Percentiles rank a stretch among this genome's conserved stretches.
These are phyloP conservation scores for Flaveria floridana DNA, from an alignment of 140 eudicot genomes.

Conservation along the genomic window DNA sequence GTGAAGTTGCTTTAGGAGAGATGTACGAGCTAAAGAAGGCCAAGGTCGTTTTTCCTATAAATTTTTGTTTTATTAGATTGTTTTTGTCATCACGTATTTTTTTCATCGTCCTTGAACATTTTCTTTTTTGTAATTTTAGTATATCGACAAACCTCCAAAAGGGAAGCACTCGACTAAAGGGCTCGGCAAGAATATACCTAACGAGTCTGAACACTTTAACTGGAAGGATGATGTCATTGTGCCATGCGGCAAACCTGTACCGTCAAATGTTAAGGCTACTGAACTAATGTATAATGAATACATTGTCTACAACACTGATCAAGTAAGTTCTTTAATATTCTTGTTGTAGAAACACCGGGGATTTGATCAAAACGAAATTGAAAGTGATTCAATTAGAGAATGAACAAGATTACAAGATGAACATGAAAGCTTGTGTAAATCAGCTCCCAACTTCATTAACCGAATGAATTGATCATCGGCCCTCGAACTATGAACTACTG, in stretches of 20 bases:
- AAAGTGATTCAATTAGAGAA: no score
- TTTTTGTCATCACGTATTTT: background rate
- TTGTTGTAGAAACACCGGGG: no score
- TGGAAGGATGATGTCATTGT: slow-evolving; percentile 90
- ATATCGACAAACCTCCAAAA: slow-evolving; percentile 89
- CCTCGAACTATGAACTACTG: no score
- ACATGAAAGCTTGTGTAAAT: no score
- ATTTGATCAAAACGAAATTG: no score
- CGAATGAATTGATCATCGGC: no score
- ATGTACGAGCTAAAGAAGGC: slow-evolving; percentile 79
- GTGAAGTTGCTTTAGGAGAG: slow-evolving; percentile 94
- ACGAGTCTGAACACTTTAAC: slow-evolving; percentile 60
- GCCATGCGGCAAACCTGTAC: slow-evolving; percentile 90
- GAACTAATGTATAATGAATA: slow-evolving; percentile 88
- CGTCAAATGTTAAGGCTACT: slow-evolving; percentile 71
- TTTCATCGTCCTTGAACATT: background rate
- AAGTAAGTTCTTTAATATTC: slow-evolving; percentile 53
- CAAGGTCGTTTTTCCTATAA: slow-evolving; percentile 43
- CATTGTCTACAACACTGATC: slow-evolving; percentile 86
- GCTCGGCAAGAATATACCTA: slow-evolving; percentile 79
- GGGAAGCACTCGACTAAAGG: slow-evolving; percentile 99
- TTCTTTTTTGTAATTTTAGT: slow-evolving; percentile 38
- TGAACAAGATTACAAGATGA: no score
- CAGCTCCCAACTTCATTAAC: no score
- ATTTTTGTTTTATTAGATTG: background rate